Evolutionary conservation across 768 basidiomycete species (phyloP).

Genomic region (Mrakia hoshinonis): DNA sequence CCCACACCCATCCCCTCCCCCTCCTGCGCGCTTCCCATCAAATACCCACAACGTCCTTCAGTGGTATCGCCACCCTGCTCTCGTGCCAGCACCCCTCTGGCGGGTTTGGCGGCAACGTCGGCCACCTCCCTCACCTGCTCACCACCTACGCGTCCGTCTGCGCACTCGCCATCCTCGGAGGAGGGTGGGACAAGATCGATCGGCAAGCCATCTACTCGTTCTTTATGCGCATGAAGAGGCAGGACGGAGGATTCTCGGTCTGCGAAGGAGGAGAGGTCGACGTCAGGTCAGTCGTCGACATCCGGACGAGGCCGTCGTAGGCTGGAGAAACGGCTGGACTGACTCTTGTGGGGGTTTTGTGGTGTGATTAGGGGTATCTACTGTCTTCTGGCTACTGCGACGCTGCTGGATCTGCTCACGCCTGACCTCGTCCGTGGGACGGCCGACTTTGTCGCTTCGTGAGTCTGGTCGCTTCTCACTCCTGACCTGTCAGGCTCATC

Average conservation of each 20-base stretch:
- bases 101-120: conserved; percentile 85
- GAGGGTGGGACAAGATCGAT: conserved; percentile 81
- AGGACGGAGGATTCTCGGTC: conserved; percentile 88
- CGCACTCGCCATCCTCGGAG: conserved; percentile 73
- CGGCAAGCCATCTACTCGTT: conserved; percentile 71
- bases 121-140: conserved; percentile 76
- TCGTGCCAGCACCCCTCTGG: conserved; percentile 75
- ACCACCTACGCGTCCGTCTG: conserved; percentile 84
- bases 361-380: conserved; percentile 66
- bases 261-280: conserved; percentile 83
- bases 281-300: conserved; percentile 67
- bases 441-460: conserved; percentile 60
- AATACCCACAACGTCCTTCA: conserved; percentile 39
- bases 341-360: background rate
- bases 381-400: conserved; percentile 75
- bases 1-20: background rate
- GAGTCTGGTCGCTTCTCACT: background rate
- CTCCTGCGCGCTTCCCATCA: background rate
- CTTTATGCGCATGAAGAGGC: conserved; percentile 83
- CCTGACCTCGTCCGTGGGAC: conserved; percentile 73
- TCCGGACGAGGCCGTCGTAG: too few relatives aligned
- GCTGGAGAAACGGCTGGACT: background rate
- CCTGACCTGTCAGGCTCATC: background rate
- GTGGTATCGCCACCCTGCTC: conserved; percentile 71
- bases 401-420: conserved; percentile 74